phyloP scores from a whole-genome alignment of 768 basidiomycete species.

The Tubosaeta brunneosetosa region DNA sequence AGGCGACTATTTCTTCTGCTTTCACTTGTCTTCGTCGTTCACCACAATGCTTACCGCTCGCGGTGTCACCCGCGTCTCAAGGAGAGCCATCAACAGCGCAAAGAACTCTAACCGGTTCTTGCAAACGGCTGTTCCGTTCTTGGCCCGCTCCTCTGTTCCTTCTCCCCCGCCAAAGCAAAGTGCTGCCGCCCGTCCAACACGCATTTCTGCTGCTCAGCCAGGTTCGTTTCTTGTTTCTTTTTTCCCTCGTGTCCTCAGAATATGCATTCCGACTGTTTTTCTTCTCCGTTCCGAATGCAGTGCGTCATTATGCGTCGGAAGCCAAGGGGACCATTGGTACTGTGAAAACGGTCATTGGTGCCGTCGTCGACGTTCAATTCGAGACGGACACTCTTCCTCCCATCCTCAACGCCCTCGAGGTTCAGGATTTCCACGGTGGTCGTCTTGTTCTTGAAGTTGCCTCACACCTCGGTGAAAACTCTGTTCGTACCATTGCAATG shows the following conservation, averaged over 20 bases:
- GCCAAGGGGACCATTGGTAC: constrained; percentile 66
- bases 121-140: constrained; percentile 62
- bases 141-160: constrained; percentile 49
- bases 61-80: constrained; percentile 83
- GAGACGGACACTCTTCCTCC: constrained; percentile 87
- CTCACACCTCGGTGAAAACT: constrained; percentile 98
- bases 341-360: constrained; percentile 99
- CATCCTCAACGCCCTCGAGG: constrained; percentile 98
- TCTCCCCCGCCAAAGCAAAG: constrained; percentile 42
- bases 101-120: constrained; percentile 78
- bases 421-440: constrained; percentile 89
- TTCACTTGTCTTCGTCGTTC: constrained; percentile 29
- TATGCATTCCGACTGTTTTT: neutral
- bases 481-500: constrained; percentile 99
- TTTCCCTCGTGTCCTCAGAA: neutral
- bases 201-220: constrained; percentile 44
- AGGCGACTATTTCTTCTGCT: constrained; percentile 31
- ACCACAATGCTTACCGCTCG: constrained; percentile 79
- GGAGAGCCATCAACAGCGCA: constrained; percentile 72
- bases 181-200: constrained; percentile 45
- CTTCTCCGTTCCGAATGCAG: constrained; percentile 31
- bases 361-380: constrained; percentile 99
- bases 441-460: constrained; percentile 99
- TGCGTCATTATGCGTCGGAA: constrained; percentile 90
- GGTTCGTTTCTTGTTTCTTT: constrained; percentile 39